These are phyloP conservation scores for Boletellus deceptivus DNA, from an alignment of 1,284 basidiomycete genomes.

Conservation along the genomic window DNA sequence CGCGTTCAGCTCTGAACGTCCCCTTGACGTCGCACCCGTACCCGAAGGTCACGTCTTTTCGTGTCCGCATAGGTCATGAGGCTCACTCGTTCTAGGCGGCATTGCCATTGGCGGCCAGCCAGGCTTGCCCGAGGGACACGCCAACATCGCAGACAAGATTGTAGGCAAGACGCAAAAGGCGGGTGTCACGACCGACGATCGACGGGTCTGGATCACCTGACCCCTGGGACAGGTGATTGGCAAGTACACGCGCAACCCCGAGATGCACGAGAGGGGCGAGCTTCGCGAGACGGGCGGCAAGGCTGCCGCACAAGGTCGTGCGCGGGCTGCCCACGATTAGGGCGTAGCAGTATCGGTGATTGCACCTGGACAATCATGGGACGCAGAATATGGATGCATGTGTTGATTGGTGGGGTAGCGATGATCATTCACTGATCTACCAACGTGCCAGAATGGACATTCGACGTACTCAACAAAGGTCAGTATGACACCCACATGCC, in stretches of 20 bases:
- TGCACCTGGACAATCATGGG: too few relatives aligned
- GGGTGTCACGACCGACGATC: neutral
- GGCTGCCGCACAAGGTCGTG: conserved; percentile 40
- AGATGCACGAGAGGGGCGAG: conserved; percentile 50
- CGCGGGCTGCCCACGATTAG: conserved; percentile 40
- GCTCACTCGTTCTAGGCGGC: conserved; percentile 33
- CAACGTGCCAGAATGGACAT: too few relatives aligned
- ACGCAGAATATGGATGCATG: too few relatives aligned
- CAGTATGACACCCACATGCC: too few relatives aligned
- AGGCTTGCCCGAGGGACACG: conserved; percentile 40
- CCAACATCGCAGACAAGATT: conserved; percentile 48
- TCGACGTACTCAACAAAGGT: too few relatives aligned
- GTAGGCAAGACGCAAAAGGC: conserved; percentile 58
- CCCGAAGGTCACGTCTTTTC: conserved; percentile 34
- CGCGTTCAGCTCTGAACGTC: conserved; percentile 40
- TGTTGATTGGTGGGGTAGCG: too few relatives aligned
- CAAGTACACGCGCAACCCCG: conserved; percentile 45
- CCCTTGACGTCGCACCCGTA: conserved; percentile 40
- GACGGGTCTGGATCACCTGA: conserved; percentile 6
- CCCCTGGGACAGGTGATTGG: conserved; percentile 42
- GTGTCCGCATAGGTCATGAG: neutral
- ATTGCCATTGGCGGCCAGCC: conserved; percentile 43
- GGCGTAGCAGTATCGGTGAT: too few relatives aligned
- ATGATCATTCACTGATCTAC: too few relatives aligned
- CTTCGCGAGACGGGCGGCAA: conserved; percentile 51